A percentile compares a stretch with the other conserved stretches of the same genome.
Evolutionary conservation across 257 asterid genomes (phyloP).

Genomic region (Solanum virginianum): DNA sequence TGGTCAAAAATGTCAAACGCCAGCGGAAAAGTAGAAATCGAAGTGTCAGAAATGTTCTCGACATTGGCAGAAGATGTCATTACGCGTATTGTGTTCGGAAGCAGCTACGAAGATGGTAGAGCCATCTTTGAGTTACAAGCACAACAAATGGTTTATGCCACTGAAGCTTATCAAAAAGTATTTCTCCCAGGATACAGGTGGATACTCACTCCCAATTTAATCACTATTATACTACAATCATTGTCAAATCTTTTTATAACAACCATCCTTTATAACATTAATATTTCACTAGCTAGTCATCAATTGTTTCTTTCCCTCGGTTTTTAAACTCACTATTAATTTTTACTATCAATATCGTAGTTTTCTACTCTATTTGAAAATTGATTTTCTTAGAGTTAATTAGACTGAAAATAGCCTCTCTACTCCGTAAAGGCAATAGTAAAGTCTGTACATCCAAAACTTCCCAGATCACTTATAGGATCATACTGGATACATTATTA

Average conservation of each 20-base stretch:
- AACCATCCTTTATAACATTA: background rate
- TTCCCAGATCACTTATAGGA: too few species aligned
- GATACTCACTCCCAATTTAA: background rate
- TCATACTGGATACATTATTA: too few species aligned
- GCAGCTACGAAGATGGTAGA: conserved; percentile 67
- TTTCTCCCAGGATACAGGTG: conserved; percentile 88
- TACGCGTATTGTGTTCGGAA: conserved; percentile 65
- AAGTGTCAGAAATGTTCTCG: conserved; percentile 62
- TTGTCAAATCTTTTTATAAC: background rate
- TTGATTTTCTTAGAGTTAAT: too few species aligned
- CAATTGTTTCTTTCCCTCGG: too few species aligned
- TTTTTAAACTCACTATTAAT: too few species aligned
- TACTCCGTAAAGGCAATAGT: too few species aligned
- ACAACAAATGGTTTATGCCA: conserved; percentile 80
- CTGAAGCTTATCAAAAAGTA: conserved; percentile 72
- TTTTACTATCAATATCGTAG: too few species aligned
- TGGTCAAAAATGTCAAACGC: conserved; percentile 49
- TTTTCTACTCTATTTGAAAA: too few species aligned
- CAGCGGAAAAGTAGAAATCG: conserved; percentile 50
- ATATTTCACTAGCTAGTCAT: too few species aligned
- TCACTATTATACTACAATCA: too few species aligned
- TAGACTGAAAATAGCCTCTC: too few species aligned
- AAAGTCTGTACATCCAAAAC: too few species aligned
- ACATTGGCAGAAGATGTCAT: conserved; percentile 64
- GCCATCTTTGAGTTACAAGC: conserved; percentile 68